These are phyloP conservation scores for Phialophora tarda DNA, from an alignment of 2,329 filamentous ascomycete genomes.

Conservation along the genomic window DNA sequence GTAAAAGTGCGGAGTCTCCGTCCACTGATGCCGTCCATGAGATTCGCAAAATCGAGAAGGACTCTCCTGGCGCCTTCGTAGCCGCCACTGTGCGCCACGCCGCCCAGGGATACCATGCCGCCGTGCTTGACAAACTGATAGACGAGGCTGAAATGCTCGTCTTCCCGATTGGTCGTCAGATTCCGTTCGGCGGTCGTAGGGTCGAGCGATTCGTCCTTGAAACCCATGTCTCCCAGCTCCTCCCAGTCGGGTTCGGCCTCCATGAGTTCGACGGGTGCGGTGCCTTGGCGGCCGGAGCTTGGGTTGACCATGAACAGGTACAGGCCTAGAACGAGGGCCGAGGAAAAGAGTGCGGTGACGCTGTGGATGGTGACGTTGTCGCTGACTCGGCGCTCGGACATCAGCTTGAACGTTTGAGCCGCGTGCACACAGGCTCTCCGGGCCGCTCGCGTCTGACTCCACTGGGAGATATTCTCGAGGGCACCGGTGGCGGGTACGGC, in stretches of 20 bases:
- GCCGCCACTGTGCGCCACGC: constrained; percentile 55
- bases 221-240: constrained; percentile 42
- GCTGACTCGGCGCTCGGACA: constrained; percentile 58
- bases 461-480: constrained; percentile 57
- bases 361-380: constrained; percentile 60
- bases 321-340: constrained; percentile 58
- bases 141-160: constrained; percentile 27
- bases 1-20: constrained; percentile 59
- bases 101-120: constrained; percentile 55
- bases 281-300: constrained; percentile 39
- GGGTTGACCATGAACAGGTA: constrained; percentile 58
- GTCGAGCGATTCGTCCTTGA: constrained; percentile 27
- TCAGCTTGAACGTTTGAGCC: constrained; percentile 58
- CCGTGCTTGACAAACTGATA: constrained; percentile 56
- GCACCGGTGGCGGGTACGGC: constrained; percentile 55
- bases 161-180: constrained; percentile 44
- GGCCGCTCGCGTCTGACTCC: constrained; percentile 58
- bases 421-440: constrained; percentile 59
- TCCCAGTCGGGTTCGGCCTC: constrained; percentile 58
- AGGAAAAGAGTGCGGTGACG: constrained; percentile 57
- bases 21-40: constrained; percentile 60
- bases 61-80: constrained; percentile 59
- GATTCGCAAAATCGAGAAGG: constrained; percentile 58
- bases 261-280: constrained; percentile 50
- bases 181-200: constrained; percentile 21